A percentile compares a stretch with the other conserved stretches of the same genome.
These are phyloP conservation scores for Psilocybe sp. DNA, from an alignment of 768 basidiomycete genomes.

Conservation along the genomic window DNA sequence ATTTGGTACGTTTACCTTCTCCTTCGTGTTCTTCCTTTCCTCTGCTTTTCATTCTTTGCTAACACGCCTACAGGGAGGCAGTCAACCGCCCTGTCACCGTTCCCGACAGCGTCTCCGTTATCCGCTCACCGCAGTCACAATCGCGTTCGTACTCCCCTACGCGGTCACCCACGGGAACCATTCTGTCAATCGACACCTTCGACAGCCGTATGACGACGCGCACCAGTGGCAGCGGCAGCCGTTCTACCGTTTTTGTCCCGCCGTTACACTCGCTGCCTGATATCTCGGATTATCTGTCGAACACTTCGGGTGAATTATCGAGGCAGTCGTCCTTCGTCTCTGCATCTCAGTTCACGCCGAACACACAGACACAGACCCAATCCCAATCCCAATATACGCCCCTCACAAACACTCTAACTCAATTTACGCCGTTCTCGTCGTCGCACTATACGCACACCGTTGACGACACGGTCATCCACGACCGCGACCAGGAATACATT, in stretches of 20 bases:
- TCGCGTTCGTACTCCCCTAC: conserved; percentile 67
- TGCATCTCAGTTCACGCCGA: conserved; percentile 32
- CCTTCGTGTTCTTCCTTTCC: conserved; percentile 7
- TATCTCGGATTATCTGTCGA: conserved; percentile 56
- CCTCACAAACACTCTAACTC: too few species aligned
- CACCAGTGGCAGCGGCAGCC: conserved; percentile 51
- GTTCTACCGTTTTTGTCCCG: conserved; percentile 76
- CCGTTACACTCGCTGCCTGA: conserved; percentile 71
- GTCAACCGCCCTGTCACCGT: conserved; percentile 54
- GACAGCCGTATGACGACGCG: conserved; percentile 35
- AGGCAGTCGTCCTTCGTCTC: conserved; percentile 39
- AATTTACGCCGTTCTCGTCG: too few species aligned
- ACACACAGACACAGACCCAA: too few species aligned
- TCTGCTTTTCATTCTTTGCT: not conserved
- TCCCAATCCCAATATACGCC: too few species aligned
- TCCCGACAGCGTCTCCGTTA: conserved; percentile 47
- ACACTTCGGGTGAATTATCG: conserved; percentile 27
- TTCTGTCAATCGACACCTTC: conserved; percentile 67
- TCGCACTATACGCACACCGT: conserved; percentile 65
- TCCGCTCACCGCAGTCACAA: conserved; percentile 53
- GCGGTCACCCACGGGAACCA: conserved; percentile 48
- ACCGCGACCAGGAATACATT: conserved; percentile 49
- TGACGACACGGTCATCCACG: conserved; percentile 70
- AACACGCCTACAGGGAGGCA: conserved; percentile 57
- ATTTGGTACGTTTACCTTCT: conserved; percentile 63